Conservation (phyloP, 495 filamentous ascomycete species). For the Opeltia flavorubescens region DNA sequence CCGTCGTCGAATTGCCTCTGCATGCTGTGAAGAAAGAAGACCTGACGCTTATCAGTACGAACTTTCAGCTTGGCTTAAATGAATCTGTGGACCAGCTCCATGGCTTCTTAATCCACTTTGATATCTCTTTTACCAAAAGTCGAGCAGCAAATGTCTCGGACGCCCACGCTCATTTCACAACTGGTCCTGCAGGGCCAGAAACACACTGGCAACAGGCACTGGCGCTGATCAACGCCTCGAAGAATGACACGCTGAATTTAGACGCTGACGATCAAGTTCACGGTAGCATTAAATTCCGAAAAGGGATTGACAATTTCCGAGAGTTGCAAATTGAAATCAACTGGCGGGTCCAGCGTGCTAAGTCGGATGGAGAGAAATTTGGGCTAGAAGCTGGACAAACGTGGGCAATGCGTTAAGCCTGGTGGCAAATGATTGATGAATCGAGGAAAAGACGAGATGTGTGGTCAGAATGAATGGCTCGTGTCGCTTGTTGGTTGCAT, state of each 20-base stretch:
- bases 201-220: conserved; percentile 41
- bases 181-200: conserved; percentile 34
- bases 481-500: not conserved
- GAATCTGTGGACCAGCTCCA: conserved; percentile 42
- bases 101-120: conserved; percentile 51
- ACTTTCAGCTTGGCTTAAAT: conserved; percentile 39
- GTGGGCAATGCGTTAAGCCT: conserved; percentile 14
- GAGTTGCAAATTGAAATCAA: conserved; percentile 33
- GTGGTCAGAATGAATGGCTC: too few relatives aligned
- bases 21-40: conserved; percentile 42
- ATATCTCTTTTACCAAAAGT: conserved; percentile 39
- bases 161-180: conserved; percentile 35
- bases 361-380: conserved; percentile 8
- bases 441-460: not conserved
- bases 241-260: conserved; percentile 20
- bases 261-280: conserved; percentile 36
- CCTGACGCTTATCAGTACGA: conserved; percentile 36
- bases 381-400: conserved; percentile 12
- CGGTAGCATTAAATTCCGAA: conserved; percentile 36
- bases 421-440: not conserved
- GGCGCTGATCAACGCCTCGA: conserved; percentile 31
- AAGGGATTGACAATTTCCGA: conserved; percentile 31
- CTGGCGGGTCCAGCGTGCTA: conserved; percentile 22
- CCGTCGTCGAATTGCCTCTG: conserved; percentile 43
- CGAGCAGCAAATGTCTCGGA: conserved; percentile 22